Evolutionary conservation across 768 basidiomycete genomes (phyloP).

Genomic region (Macrolepiota fuliginosa): DNA sequence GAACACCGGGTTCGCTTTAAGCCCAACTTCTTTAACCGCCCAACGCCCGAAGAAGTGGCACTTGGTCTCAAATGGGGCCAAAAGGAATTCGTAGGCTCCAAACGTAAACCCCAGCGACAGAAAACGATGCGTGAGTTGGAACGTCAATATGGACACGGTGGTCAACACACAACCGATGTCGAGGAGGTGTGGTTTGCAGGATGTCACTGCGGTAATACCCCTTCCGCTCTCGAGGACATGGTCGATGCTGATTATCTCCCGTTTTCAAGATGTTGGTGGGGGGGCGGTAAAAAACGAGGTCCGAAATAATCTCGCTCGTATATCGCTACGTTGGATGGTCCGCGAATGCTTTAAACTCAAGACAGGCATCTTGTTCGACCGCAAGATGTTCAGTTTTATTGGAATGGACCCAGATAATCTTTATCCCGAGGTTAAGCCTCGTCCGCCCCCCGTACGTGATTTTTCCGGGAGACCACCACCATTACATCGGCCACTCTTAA

Average conservation of each 20-base stretch:
- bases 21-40: slow-evolving; percentile 43
- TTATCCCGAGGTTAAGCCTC: slow-evolving; percentile 38
- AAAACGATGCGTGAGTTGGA: slow-evolving; percentile 40
- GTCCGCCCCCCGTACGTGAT: slow-evolving; percentile 35
- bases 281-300: slow-evolving; percentile 60
- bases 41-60: slow-evolving; percentile 35
- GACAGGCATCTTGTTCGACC: slow-evolving; percentile 60
- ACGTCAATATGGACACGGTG: slow-evolving; percentile 30
- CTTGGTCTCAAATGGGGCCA: slow-evolving; percentile 51
- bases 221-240: background rate
- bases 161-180: slow-evolving; percentile 49
- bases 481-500: slow-evolving; percentile 17
- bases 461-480: slow-evolving; percentile 24
- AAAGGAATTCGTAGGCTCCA: slow-evolving; percentile 31
- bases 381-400: slow-evolving; percentile 39
- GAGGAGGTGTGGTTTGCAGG: slow-evolving; percentile 84
- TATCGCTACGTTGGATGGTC: slow-evolving; percentile 77
- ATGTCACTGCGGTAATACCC: slow-evolving; percentile 56
- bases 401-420: slow-evolving; percentile 47
- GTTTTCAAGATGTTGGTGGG: slow-evolving; percentile 64
- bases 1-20: slow-evolving; percentile 64
- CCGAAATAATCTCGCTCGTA: slow-evolving; percentile 61
- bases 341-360: slow-evolving; percentile 57
- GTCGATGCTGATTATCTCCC: background rate
- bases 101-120: slow-evolving; percentile 23